Evolutionary conservation across 2,329 filamentous ascomycete species (phyloP).

Genomic region (Colletotrichum camelliae): DNA sequence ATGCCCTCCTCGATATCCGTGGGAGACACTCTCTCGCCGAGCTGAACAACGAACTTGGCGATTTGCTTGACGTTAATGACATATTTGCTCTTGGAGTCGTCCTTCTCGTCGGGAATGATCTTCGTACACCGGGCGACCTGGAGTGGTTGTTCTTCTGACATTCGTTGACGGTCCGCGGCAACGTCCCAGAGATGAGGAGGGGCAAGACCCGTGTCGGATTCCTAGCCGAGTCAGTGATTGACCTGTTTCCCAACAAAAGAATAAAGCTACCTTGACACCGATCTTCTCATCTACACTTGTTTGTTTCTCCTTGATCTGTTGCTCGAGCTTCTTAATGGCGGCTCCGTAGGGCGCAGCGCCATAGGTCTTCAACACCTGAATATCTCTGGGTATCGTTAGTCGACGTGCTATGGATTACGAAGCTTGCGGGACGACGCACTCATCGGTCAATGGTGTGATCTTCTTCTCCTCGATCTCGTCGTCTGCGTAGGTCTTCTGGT

Average conservation of each 20-base stretch:
- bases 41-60: slow-evolving; percentile 97
- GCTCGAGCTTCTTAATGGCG: slow-evolving; percentile 95
- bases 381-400: slow-evolving; percentile 71
- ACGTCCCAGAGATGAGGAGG: slow-evolving; percentile 99
- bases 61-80: slow-evolving; percentile 99
- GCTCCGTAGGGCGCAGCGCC: slow-evolving; percentile 95
- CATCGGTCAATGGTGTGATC: slow-evolving; percentile 95
- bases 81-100: slow-evolving; percentile 98
- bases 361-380: slow-evolving; percentile 98
- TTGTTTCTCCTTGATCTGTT: slow-evolving; percentile 99
- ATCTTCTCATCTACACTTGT: slow-evolving; percentile 99
- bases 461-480: slow-evolving; percentile 99
- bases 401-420: not conserved
- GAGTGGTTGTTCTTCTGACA: slow-evolving; percentile 96
- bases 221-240: slow-evolving; percentile 52
- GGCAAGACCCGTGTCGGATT: slow-evolving; percentile 97
- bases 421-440: slow-evolving; percentile 66
- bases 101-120: slow-evolving; percentile 97
- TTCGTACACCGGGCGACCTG: slow-evolving; percentile 99
- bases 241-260: not conserved
- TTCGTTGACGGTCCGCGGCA: slow-evolving; percentile 95
- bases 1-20: slow-evolving; percentile 99
- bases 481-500: slow-evolving; percentile 95
- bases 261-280: slow-evolving; percentile 70
- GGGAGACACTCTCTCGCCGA: slow-evolving; percentile 94